phyloP scores from a whole-genome alignment of 129 eudicot genomes.

The Ambrosia artemisiifolia region DNA sequence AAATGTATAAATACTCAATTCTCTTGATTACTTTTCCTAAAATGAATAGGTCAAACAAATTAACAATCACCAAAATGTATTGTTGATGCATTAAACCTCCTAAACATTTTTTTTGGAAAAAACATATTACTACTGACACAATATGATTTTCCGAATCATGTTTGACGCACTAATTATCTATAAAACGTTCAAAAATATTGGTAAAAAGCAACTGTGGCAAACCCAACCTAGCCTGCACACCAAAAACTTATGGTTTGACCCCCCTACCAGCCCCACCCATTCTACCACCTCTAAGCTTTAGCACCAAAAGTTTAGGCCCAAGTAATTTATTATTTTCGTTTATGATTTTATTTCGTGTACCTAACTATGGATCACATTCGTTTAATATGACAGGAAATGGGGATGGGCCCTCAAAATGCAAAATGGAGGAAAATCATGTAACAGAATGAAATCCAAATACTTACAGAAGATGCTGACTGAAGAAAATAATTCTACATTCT shows the following conservation, averaged over 20 bases:
- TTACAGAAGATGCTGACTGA: background rate
- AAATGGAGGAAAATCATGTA: background rate
- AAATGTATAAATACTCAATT: too few species aligned
- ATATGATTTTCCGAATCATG: background rate
- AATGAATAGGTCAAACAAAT: background rate
- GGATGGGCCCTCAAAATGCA: background rate
- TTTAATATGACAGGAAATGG: background rate
- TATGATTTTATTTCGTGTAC: too few species aligned
- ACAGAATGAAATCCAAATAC: background rate
- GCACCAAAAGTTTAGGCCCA: background rate
- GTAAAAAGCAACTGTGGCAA: too few species aligned
- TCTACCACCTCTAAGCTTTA: background rate
- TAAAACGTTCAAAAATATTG: background rate
- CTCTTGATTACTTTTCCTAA: too few species aligned
- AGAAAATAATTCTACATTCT: background rate
- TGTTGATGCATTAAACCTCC: background rate
- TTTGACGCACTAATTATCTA: background rate
- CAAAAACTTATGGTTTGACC: background rate
- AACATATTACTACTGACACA: background rate
- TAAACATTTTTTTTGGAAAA: background rate
- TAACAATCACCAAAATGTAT: background rate
- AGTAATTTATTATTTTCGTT: background rate
- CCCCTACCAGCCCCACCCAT: background rate
- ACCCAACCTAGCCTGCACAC: too few species aligned
- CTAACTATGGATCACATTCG: background rate